These are phyloP conservation scores for Trichoderma atroviride DNA, from an alignment of 2,329 filamentous ascomycete genomes.

Conservation along the genomic window DNA sequence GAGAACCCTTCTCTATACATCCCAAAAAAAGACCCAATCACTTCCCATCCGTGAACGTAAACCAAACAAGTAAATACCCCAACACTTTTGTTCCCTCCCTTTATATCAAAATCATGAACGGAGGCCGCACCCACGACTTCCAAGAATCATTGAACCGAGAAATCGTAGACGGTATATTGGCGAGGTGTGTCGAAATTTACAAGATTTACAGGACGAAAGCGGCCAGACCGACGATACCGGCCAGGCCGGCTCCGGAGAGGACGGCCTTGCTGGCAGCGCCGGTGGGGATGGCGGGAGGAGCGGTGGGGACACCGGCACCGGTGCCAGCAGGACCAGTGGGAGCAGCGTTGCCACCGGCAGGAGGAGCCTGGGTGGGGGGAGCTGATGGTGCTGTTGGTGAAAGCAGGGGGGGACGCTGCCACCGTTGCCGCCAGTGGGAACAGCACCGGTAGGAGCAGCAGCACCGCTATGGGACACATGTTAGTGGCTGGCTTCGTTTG, in stretches of 20 bases:
- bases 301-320: slow-evolving; percentile 36
- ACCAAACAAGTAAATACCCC: slow-evolving; percentile 38
- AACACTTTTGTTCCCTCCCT: slow-evolving; percentile 29
- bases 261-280: slow-evolving; percentile 60
- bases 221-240: slow-evolving; percentile 62
- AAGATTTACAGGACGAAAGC: slow-evolving; percentile 61
- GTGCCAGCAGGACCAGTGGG: slow-evolving; percentile 33
- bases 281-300: slow-evolving; percentile 46
- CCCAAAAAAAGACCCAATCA: slow-evolving; percentile 36
- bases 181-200: slow-evolving; percentile 39
- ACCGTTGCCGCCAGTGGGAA: slow-evolving; percentile 30
- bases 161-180: slow-evolving; percentile 39
- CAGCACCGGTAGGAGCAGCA: slow-evolving; percentile 37
- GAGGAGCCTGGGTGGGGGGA: slow-evolving; percentile 47
- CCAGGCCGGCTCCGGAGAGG: slow-evolving; percentile 61
- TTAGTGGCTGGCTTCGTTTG: slow-evolving; percentile 30
- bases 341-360: slow-evolving; percentile 34
- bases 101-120: slow-evolving; percentile 44
- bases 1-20: slow-evolving; percentile 41
- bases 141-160: slow-evolving; percentile 44
- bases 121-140: slow-evolving; percentile 43
- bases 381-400: slow-evolving; percentile 37
- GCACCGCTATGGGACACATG: slow-evolving; percentile 37
- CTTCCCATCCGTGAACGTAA: slow-evolving; percentile 33
- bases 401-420: slow-evolving; percentile 38